Percentiles rank a stretch among this genome's conserved stretches.
phyloP scores from a whole-genome alignment of 2,329 filamentous ascomycete genomes.

The Sphaerulina populicola region DNA sequence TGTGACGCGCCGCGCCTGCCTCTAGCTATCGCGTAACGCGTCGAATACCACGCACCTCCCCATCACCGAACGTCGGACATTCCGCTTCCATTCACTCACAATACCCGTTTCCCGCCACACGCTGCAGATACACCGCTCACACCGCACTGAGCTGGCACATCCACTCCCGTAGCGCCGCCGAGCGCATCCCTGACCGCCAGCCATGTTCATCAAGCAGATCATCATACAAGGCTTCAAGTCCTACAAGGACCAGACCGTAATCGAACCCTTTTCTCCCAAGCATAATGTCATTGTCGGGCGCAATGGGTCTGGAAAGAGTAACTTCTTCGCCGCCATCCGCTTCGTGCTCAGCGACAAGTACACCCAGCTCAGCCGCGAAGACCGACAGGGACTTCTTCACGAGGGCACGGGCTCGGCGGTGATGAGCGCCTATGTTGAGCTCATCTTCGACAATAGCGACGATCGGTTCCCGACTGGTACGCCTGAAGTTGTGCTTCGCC shows the following conservation, averaged over 20 bases:
- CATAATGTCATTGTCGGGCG: slow-evolving; percentile 98
- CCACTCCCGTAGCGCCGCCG: neutral
- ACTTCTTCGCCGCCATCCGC: slow-evolving; percentile 98
- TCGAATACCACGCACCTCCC: too few relatives aligned
- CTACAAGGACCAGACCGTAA: slow-evolving; percentile 98
- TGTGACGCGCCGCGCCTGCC: too few relatives aligned
- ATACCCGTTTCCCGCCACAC: too few relatives aligned
- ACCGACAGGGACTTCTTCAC: slow-evolving; percentile 91
- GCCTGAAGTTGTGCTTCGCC: slow-evolving; percentile 79
- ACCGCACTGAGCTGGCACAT: neutral
- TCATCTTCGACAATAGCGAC: slow-evolving; percentile 97
- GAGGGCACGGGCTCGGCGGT: slow-evolving; percentile 96
- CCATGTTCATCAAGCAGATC: slow-evolving; percentile 98
- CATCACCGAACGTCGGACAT: too few relatives aligned
- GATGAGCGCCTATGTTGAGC: slow-evolving; percentile 98
- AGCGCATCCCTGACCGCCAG: slow-evolving; percentile 5
- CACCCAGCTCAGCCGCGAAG: slow-evolving; percentile 88
- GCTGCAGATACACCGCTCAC: neutral
- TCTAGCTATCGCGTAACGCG: too few relatives aligned
- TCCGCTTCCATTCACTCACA: too few relatives aligned
- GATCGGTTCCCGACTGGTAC: slow-evolving; percentile 90
- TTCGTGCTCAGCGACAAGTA: slow-evolving; percentile 94
- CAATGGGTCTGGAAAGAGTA: slow-evolving; percentile 98
- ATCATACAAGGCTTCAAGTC: slow-evolving; percentile 97
- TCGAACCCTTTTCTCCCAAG: slow-evolving; percentile 94